phyloP scores from a whole-genome alignment of 805 yeast genomes.

The Myxozyma udenii region DNA sequence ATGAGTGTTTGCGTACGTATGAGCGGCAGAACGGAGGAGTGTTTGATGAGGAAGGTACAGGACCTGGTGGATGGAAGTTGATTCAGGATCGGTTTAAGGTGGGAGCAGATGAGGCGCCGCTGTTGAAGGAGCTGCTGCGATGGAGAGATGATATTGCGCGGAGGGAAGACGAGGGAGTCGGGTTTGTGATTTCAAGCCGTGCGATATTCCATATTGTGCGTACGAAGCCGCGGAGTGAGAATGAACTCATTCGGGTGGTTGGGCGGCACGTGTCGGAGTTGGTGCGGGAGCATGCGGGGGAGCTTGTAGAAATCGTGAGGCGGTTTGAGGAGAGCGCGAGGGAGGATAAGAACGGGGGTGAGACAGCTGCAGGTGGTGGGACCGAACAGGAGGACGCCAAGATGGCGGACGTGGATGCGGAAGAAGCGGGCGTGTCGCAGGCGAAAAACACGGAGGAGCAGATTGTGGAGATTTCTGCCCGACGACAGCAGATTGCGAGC shows the following conservation, averaged over 20 bases:
- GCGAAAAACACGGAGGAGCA: no score
- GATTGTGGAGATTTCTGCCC: not conserved
- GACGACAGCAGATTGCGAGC: not conserved
- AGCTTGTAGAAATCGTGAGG: slow-evolving; percentile 5
- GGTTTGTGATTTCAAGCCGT: slow-evolving; percentile 82
- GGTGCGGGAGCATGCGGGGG: slow-evolving; percentile 7
- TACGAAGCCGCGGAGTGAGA: slow-evolving; percentile 55
- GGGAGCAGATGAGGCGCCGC: slow-evolving; percentile 45
- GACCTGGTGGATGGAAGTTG: slow-evolving; percentile 60
- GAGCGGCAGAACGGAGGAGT: slow-evolving; percentile 56
- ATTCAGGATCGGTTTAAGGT: slow-evolving; percentile 65
- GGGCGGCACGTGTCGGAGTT: slow-evolving; percentile 33
- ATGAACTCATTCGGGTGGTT: slow-evolving; percentile 51
- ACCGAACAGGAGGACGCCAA: not conserved
- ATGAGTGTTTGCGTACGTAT: slow-evolving; percentile 75
- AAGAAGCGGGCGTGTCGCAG: no score
- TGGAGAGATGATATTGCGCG: slow-evolving; percentile 87
- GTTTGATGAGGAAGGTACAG: slow-evolving; percentile 44
- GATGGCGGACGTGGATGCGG: not conserved
- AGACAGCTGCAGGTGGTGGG: not conserved
- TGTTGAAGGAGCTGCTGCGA: slow-evolving; percentile 59
- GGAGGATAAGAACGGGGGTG: not conserved
- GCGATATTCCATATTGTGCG: slow-evolving; percentile 60
- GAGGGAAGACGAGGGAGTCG: slow-evolving; percentile 73
- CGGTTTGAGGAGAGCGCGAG: not conserved